These are phyloP conservation scores for Alternaria ethzedia DNA, from an alignment of 2,329 filamentous ascomycete genomes.

Conservation along the genomic window DNA sequence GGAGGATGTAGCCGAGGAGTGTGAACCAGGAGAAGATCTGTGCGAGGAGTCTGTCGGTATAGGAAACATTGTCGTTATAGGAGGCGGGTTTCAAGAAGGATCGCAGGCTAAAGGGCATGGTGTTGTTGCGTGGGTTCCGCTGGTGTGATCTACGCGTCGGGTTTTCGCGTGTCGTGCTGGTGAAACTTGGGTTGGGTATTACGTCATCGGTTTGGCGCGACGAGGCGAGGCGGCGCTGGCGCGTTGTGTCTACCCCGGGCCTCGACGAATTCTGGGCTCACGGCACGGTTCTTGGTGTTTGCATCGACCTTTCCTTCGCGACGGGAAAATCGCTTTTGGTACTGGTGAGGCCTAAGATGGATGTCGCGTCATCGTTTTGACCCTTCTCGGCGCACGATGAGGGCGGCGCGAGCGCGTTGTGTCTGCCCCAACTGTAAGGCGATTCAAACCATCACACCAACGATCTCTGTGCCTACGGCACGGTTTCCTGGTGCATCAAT, in stretches of 20 bases:
- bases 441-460: not conserved
- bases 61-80: conserved; percentile 52
- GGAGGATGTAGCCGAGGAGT: conserved; percentile 60
- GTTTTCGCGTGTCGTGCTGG: not conserved
- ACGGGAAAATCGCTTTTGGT: not conserved
- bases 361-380: not conserved
- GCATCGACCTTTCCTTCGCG: not conserved
- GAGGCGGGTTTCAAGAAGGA: not conserved
- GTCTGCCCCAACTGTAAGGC: not conserved
- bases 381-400: not conserved
- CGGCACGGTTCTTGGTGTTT: not conserved
- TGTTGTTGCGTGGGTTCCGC: not conserved
- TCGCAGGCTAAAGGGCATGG: conserved; percentile 55
- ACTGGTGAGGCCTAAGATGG: not conserved
- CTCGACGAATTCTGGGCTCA: not conserved
- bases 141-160: not conserved
- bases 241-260: not conserved
- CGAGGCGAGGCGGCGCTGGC: not conserved
- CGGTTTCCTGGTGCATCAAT: no score
- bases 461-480: not conserved
- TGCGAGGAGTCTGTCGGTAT: conserved; percentile 57
- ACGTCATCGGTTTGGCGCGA: conserved; percentile 4
- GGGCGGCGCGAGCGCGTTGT: not conserved
- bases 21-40: conserved; percentile 55
- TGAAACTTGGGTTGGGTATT: not conserved